Evolutionary conservation across 768 basidiomycete genomes (phyloP).

Genomic region (Termitomyces sp.): DNA sequence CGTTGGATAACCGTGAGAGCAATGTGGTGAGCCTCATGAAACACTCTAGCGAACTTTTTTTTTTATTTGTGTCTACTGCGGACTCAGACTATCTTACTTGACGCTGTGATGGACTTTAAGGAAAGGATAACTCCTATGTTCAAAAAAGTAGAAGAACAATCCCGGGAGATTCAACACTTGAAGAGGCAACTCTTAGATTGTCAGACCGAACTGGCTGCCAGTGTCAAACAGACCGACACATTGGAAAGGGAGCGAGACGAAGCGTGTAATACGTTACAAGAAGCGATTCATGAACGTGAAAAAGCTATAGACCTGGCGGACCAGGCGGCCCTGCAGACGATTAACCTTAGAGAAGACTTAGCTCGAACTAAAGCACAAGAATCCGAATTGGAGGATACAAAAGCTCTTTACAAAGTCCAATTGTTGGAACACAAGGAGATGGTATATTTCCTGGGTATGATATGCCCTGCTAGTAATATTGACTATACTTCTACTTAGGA

Average conservation of each 20-base stretch:
- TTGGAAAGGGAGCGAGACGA: slow-evolving; percentile 20
- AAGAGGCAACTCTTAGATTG: slow-evolving; percentile 13
- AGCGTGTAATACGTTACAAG: slow-evolving; percentile 12
- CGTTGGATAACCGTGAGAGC: slow-evolving; percentile 19
- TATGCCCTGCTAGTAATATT: background rate
- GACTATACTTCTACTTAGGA: background rate
- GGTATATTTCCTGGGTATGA: slow-evolving; percentile 1
- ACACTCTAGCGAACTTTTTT: background rate
- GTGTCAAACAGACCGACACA: background rate
- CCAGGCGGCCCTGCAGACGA: slow-evolving; percentile 21
- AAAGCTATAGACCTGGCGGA: slow-evolving; percentile 26
- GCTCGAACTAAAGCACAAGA: slow-evolving; percentile 17
- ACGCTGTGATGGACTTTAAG: slow-evolving; percentile 36
- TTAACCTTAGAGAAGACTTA: slow-evolving; percentile 14
- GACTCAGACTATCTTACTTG: slow-evolving; percentile 27
- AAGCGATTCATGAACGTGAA: slow-evolving; percentile 22
- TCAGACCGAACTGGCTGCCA: slow-evolving; percentile 4
- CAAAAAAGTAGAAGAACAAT: slow-evolving; percentile 24
- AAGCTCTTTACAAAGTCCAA: slow-evolving; percentile 24
- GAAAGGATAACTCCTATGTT: slow-evolving; percentile 39
- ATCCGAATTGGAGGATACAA: slow-evolving; percentile 24
- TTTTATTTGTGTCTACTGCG: background rate
- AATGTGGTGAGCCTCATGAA: slow-evolving; percentile 24
- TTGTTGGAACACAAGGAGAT: slow-evolving; percentile 18
- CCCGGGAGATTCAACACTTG: slow-evolving; percentile 22